Conservation (phyloP, 768 basidiomycete species). For the Hericium erinaceus region DNA sequence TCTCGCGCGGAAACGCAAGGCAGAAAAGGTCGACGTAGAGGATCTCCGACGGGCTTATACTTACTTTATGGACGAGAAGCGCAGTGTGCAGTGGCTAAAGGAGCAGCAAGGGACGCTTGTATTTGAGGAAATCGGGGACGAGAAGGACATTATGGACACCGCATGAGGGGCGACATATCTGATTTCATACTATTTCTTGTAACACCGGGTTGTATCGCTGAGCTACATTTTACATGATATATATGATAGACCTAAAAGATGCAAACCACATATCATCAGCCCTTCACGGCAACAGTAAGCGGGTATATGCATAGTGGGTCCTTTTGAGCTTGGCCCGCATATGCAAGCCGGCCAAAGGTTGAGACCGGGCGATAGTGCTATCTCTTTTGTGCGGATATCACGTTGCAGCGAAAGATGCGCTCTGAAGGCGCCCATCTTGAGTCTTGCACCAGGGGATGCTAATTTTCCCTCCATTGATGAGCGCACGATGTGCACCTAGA, state of each 20-base stretch:
- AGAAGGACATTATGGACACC: constrained; percentile 29
- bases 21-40: constrained; percentile 71
- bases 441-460: neutral
- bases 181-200: too few relatives aligned
- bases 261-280: too few relatives aligned
- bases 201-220: too few relatives aligned
- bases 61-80: constrained; percentile 90
- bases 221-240: too few relatives aligned
- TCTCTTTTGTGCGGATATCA: neutral
- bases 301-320: too few relatives aligned
- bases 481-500: constrained; percentile 52
- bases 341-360: neutral
- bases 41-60: constrained; percentile 80
- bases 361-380: neutral
- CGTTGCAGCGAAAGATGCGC: too few relatives aligned
- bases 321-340: neutral
- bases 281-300: too few relatives aligned
- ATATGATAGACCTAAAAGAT: too few relatives aligned
- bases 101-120: constrained; percentile 70
- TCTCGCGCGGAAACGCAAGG: constrained; percentile 75
- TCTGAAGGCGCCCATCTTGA: too few relatives aligned
- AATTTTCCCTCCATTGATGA: constrained; percentile 63
- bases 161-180: constrained; percentile 7
- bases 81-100: constrained; percentile 86
- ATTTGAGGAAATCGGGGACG: constrained; percentile 56